Base-by-base conservation (phyloP, 1,284 basidiomycete species). In the Cutaneotrichosporon curvatum region DNA sequence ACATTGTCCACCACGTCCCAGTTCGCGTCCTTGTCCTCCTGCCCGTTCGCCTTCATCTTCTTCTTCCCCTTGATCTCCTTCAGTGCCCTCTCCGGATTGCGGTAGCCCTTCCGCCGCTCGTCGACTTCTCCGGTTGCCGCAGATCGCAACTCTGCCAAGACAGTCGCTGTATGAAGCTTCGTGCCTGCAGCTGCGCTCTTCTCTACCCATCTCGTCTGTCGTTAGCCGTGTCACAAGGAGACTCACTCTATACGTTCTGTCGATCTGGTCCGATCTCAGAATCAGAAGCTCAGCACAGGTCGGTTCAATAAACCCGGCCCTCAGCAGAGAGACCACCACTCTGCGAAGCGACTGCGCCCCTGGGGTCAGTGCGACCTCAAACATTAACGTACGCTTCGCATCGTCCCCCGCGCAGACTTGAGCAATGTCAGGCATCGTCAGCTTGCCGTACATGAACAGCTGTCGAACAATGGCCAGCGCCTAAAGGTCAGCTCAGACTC, bases 381-480 rank as follows among this genome's bases (percentile, higher is more conserved):
- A 16, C 11, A 10, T 9, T n/a, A 11, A 47, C 50, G 37, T 19
- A 51, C 50, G 33, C 16, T 30, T n/a, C 25, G 38, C 30, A 40
- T 52, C 46, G 1, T 15, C 22, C 1, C 42, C 55, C 12, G 52
- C 56, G 47, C 54, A 53, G 4, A 45, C 45, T 12, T 35, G 38
- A 20, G 57, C 43, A 19, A 70, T 56, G 21, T 70, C 63, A 22
- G 53, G 80, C 8, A 83, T 78, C 42, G 81, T 80, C 57, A 95
- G 78, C 68, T 92, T 92, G 35, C 91, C 91, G 62, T 89, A 84
- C 60, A 89, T 80, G 43, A 94, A 73, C 32, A 95, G 74, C 23
- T 82, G 72, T 56, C 82, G 81, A 15, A 92, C 74, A 48, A 92
- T 80, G 46, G 84, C 79, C 37, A 80, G 78, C 5, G 79, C 85